phyloP scores from a whole-genome alignment of 805 yeast genomes.

The Metschnikowia orientalis region DNA sequence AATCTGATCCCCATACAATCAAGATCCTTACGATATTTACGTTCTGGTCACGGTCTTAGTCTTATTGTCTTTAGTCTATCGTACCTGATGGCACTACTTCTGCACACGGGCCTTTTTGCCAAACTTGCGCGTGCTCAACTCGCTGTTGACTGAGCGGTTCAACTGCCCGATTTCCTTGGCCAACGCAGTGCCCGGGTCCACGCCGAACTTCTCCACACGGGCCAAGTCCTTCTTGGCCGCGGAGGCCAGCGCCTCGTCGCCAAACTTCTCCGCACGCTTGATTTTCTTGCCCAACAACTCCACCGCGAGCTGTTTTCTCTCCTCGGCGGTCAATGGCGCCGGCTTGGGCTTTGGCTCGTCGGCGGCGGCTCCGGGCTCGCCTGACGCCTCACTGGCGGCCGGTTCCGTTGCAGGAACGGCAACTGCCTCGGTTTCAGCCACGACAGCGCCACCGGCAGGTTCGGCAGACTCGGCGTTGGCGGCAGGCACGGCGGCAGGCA shows the following conservation, averaged over 20 bases:
- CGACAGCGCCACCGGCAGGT: not conserved
- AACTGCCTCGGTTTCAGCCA: too few species aligned
- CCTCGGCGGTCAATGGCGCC: conserved; percentile 56
- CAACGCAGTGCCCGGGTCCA: conserved; percentile 59
- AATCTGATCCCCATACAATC: too few species aligned
- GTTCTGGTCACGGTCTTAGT: too few species aligned
- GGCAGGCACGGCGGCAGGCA: conserved; percentile 7
- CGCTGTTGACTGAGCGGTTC: conserved; percentile 29
- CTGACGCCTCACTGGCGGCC: conserved; percentile 15
- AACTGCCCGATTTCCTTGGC: conserved; percentile 65
- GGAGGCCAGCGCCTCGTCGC: conserved; percentile 53
- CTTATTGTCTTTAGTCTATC: not conserved
- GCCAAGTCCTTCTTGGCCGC: conserved; percentile 57
- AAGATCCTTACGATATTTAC: too few species aligned
- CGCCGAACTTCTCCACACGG: conserved; percentile 82
- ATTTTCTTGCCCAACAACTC: conserved; percentile 64
- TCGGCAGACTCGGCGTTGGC: conserved; percentile 15
- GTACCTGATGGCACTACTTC: too few species aligned
- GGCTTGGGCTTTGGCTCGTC: conserved; percentile 33
- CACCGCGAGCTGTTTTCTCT: conserved; percentile 62
- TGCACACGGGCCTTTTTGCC: conserved; percentile 14
- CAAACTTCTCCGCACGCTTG: conserved; percentile 73
- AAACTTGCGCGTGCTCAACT: conserved; percentile 12
- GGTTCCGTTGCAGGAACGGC: conserved; percentile 10
- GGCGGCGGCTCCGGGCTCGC: conserved; percentile 14